A percentile compares a stretch with the other conserved stretches of the same genome.
These are phyloP conservation scores for Phytophthora europaea DNA, from an alignment of 352 stramenopile genomes.

Conservation along the genomic window DNA sequence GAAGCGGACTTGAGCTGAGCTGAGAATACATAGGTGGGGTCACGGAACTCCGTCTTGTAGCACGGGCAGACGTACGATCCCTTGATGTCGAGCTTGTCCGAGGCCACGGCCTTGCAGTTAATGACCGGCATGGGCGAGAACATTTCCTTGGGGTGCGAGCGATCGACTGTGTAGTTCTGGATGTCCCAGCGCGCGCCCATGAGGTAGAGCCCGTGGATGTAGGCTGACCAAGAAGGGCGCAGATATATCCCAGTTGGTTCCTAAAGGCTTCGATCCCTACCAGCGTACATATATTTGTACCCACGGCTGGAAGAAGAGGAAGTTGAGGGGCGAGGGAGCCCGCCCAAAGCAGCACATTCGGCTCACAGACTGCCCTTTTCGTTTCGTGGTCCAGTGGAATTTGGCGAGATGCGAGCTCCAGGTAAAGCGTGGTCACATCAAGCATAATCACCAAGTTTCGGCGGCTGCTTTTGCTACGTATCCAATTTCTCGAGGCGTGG, in stretches of 20 bases:
- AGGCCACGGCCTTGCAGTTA: constrained; percentile 96
- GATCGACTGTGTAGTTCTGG: constrained; percentile 94
- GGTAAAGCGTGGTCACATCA: too few relatives aligned
- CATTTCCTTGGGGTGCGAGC: constrained; percentile 98
- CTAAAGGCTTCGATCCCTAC: constrained; percentile 6
- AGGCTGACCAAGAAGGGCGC: constrained; percentile 56
- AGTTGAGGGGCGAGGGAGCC: neutral
- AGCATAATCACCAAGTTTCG: constrained; percentile 8
- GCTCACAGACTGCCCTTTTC: constrained; percentile 13
- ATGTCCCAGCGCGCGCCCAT: constrained; percentile 97
- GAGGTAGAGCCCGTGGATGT: constrained; percentile 95
- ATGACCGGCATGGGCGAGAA: constrained; percentile 98
- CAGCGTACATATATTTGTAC: constrained; percentile 19
- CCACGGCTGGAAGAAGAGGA: constrained; percentile 9
- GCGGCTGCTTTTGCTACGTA: constrained; percentile 13
- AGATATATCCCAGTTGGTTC: neutral
- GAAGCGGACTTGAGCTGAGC: constrained; percentile 95
- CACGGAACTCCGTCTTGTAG: constrained; percentile 98
- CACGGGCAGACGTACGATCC: constrained; percentile 96
- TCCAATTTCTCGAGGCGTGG: neutral
- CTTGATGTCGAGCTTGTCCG: constrained; percentile 96
- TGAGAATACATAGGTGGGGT: constrained; percentile 98
- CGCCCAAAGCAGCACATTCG: constrained; percentile 16
- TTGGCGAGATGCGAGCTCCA: too few relatives aligned
- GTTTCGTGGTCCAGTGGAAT: constrained; percentile 18